phyloP scores from a whole-genome alignment of 2,329 filamentous ascomycete species.

The Aspergillus ibericus region DNA sequence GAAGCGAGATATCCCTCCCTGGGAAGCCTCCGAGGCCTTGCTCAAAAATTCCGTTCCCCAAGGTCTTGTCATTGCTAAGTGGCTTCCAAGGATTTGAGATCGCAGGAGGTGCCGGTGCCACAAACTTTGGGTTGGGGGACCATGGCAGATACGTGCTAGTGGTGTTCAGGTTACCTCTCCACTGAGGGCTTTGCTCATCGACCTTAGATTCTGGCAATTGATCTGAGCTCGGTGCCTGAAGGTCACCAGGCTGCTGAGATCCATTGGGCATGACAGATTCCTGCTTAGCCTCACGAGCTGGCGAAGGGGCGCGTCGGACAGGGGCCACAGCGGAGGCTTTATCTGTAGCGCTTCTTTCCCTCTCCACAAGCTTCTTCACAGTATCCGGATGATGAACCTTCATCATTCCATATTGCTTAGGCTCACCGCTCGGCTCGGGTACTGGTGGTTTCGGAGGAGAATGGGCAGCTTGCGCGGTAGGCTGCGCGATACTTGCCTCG shows the following conservation, averaged over 20 bases:
- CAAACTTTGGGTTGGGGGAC: constrained; percentile 38
- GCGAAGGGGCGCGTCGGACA: constrained; percentile 33
- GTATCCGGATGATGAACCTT: constrained; percentile 60
- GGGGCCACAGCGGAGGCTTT: constrained; percentile 28
- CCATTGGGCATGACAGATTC: constrained; percentile 32
- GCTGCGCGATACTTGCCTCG: constrained; percentile 19
- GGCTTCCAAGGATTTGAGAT: constrained; percentile 60
- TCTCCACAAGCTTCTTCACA: constrained; percentile 48
- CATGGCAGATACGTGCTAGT: constrained; percentile 40
- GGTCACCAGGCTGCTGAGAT: constrained; percentile 24
- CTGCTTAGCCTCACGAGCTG: constrained; percentile 30
- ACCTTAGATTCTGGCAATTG: constrained; percentile 26
- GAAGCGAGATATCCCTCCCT: constrained; percentile 44
- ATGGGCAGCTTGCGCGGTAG: constrained; percentile 38
- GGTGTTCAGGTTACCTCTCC: constrained; percentile 40
- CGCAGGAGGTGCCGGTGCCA: constrained; percentile 30
- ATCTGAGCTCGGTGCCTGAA: constrained; percentile 21
- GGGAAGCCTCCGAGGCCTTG: constrained; percentile 52
- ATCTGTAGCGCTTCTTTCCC: constrained; percentile 34
- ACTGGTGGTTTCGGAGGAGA: constrained; percentile 61
- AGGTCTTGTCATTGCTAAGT: constrained; percentile 54
- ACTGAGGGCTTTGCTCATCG: constrained; percentile 38
- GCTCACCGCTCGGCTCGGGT: constrained; percentile 56
- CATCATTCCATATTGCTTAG: constrained; percentile 63
- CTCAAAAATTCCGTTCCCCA: constrained; percentile 66